Evolutionary conservation across 2,329 filamentous ascomycete species (phyloP).

Genomic region (Fusarium clavum): DNA sequence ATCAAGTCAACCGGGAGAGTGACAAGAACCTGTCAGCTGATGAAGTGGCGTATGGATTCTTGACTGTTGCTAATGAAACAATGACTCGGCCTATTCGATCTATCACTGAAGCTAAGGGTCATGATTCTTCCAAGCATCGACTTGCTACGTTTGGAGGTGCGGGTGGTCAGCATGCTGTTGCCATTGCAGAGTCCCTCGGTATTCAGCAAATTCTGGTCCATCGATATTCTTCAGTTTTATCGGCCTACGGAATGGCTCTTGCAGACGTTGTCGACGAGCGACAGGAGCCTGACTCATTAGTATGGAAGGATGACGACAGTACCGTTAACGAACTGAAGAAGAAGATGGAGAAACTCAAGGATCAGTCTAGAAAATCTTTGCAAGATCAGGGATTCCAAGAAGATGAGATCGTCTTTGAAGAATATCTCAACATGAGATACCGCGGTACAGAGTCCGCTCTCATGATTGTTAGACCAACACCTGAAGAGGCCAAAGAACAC

Average conservation of each 20-base stretch:
- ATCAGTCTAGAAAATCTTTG: conserved; percentile 76
- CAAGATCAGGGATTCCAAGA: conserved; percentile 83
- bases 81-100: conserved; percentile 93
- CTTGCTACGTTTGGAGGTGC: conserved; percentile 93
- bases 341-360: conserved; percentile 84
- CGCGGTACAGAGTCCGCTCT: conserved; percentile 90
- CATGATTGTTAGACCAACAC: conserved; percentile 83
- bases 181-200: conserved; percentile 85
- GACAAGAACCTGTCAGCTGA: conserved; percentile 79
- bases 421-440: conserved; percentile 95
- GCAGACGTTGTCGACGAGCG: conserved; percentile 93
- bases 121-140: conserved; percentile 90
- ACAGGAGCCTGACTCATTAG: conserved; percentile 78
- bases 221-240: conserved; percentile 87
- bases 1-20: conserved; percentile 81
- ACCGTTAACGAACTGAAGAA: conserved; percentile 71
- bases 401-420: conserved; percentile 82
- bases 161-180: conserved; percentile 91
- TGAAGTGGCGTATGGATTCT: conserved; percentile 88
- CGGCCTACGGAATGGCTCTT: conserved; percentile 91
- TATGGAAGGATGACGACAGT: conserved; percentile 69
- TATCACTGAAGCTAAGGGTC: conserved; percentile 90
- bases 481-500: conserved; percentile 68
- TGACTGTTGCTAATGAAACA: conserved; percentile 90
- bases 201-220: conserved; percentile 89